Evolutionary conservation across 2,329 filamentous ascomycete species (phyloP).

Genomic region (Fusarium sp.): DNA sequence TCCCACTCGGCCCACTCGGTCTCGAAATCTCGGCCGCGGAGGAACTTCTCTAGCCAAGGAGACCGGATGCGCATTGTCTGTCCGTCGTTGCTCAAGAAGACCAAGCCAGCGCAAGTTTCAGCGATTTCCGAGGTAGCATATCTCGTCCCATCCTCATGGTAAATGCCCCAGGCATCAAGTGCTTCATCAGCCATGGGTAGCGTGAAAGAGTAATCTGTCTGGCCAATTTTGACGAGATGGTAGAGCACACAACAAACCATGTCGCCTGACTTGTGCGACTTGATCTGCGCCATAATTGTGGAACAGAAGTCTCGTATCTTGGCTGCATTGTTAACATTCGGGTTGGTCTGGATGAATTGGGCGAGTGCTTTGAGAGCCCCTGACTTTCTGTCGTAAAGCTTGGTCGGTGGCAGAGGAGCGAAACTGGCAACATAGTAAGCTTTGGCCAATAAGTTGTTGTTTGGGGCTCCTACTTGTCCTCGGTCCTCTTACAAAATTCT

Average conservation of each 20-base stretch:
- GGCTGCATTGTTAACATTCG: background rate
- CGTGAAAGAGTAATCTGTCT: background rate
- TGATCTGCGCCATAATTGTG: background rate
- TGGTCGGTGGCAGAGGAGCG: background rate
- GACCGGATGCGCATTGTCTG: constrained; percentile 2
- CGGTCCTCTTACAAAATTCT: accelerated
- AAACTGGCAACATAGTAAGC: background rate
- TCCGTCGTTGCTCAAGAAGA: background rate
- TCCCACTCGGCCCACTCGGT: background rate
- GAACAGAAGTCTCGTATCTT: background rate
- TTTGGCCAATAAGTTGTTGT: background rate
- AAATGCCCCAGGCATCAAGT: background rate
- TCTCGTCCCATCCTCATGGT: background rate
- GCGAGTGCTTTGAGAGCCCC: background rate
- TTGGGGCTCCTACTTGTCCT: too few relatives aligned
- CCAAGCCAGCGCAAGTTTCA: background rate
- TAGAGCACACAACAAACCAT: constrained; percentile 1
- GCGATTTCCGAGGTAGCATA: background rate
- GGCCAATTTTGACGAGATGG: background rate
- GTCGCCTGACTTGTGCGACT: background rate
- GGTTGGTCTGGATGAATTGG: background rate
- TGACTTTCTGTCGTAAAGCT: background rate
- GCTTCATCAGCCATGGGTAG: constrained; percentile 6
- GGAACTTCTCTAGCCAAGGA: background rate
- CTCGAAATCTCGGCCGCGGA: background rate